These are phyloP conservation scores for Venturia aucupariae DNA, from an alignment of 2,329 filamentous ascomycete species.

Conservation along the genomic window DNA sequence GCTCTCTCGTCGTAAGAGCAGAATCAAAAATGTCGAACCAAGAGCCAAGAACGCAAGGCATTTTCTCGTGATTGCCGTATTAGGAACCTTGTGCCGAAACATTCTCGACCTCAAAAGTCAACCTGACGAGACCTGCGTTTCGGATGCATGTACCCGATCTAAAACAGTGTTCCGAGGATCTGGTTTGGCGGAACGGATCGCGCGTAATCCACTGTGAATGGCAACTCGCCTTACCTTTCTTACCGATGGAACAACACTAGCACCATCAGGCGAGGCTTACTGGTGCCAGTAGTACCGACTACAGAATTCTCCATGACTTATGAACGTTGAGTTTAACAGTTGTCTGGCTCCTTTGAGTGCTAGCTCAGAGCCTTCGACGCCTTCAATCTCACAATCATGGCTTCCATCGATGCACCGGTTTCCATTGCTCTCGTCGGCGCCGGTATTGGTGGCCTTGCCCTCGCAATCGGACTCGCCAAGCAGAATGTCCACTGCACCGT, in stretches of 20 bases:
- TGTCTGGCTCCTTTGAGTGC: not conserved
- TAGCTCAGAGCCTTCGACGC: not conserved
- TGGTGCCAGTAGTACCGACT: not conserved
- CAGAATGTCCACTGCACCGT: conserved; percentile 21
- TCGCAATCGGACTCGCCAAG: conserved; percentile 23
- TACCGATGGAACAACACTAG: not conserved
- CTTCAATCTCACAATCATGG: not conserved
- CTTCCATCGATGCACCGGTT: conserved; percentile 15
- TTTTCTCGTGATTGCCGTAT: not conserved
- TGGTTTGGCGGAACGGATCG: not conserved
- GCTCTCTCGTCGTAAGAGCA: not conserved
- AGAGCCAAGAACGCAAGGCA: not conserved
- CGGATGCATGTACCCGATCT: not conserved
- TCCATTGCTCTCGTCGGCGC: conserved; percentile 24
- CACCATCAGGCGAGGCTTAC: not conserved
- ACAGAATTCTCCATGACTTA: not conserved
- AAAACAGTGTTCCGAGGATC: not conserved
- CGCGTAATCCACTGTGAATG: not conserved
- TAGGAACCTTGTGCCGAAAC: not conserved
- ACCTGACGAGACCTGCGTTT: not conserved
- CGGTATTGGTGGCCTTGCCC: conserved; percentile 23
- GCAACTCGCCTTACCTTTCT: not conserved
- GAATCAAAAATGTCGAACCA: not conserved
- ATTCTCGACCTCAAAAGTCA: not conserved
- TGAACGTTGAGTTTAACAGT: not conserved